Evolutionary conservation across 73 alveolate genomes (phyloP).

Genomic region (Tetrahymena malaccensis): DNA sequence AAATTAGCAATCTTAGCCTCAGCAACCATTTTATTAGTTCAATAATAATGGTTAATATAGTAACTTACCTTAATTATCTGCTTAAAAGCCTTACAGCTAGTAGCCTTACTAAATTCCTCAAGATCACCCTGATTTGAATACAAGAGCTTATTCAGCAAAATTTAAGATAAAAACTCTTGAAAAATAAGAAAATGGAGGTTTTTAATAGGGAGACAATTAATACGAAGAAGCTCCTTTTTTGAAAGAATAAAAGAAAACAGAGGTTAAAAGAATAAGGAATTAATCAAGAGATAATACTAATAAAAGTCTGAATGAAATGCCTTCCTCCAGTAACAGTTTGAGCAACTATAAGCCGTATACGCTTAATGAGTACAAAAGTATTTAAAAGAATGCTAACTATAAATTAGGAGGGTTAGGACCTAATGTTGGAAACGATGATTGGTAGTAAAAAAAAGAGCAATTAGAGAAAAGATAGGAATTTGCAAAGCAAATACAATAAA

Average conservation of each 20-base stretch:
- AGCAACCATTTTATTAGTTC: not conserved
- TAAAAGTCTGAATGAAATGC: not conserved
- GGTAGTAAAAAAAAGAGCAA: not conserved
- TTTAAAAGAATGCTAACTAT: not conserved
- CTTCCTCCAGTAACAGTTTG: not conserved
- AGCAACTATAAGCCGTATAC: not conserved
- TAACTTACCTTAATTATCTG: not conserved
- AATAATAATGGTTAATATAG: not conserved
- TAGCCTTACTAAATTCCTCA: not conserved
- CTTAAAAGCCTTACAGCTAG: not conserved
- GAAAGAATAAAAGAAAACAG: not conserved
- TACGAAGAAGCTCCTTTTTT: not conserved
- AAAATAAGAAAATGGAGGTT: not conserved
- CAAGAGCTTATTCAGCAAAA: not conserved
- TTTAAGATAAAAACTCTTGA: not conserved
- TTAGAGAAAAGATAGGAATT: not conserved
- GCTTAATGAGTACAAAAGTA: not conserved
- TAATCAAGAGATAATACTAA: not conserved
- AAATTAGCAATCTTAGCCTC: not conserved
- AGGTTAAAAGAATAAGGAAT: not conserved
- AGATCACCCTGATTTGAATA: not conserved
- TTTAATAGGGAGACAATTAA: not conserved
- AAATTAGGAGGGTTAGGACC: not conserved
- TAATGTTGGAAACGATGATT: not conserved
- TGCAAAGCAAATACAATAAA: not conserved